A percentile compares a stretch with the other conserved stretches of the same genome.
phyloP scores from a whole-genome alignment of 345 rosid genomes.

The Eutrema heterophyllum region DNA sequence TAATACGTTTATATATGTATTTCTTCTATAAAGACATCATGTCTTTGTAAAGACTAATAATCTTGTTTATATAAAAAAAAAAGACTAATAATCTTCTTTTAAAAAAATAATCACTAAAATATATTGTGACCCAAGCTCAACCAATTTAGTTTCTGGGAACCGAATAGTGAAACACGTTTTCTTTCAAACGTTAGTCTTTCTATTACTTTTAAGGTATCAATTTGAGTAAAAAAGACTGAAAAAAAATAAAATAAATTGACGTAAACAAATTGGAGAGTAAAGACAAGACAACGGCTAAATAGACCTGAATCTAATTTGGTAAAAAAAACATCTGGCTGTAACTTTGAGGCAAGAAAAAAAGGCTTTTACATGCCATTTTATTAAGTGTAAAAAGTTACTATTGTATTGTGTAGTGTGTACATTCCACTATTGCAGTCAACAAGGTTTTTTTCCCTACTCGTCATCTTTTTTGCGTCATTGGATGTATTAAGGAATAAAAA shows the following conservation, averaged over 20 bases:
- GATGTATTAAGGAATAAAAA: conserved; percentile 4
- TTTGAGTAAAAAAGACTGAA: background rate
- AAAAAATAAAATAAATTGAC: background rate
- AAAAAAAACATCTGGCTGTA: conserved; percentile 29
- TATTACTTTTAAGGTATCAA: background rate
- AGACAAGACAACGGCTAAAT: conserved; percentile 21
- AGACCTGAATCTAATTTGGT: conserved; percentile 18
- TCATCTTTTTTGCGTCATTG: conserved; percentile 19
- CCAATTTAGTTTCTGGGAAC: background rate
- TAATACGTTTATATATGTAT: no score
- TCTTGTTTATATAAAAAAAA: no score
- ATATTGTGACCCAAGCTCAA: background rate
- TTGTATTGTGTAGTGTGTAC: conserved; percentile 24
- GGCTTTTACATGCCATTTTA: conserved; percentile 19
- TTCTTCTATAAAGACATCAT: no score
- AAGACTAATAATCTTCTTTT: background rate
- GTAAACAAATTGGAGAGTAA: background rate
- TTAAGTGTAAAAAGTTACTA: conserved; percentile 28
- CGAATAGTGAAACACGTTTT: background rate
- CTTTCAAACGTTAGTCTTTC: background rate
- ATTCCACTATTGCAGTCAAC: conserved; percentile 35
- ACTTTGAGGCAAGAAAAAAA: conserved; percentile 30
- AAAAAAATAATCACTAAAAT: background rate
- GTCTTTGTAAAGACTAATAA: background rate
- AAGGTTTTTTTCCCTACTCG: background rate